Conservation (phyloP, 1,284 basidiomycete species). For the Trametes polyzona region DNA sequence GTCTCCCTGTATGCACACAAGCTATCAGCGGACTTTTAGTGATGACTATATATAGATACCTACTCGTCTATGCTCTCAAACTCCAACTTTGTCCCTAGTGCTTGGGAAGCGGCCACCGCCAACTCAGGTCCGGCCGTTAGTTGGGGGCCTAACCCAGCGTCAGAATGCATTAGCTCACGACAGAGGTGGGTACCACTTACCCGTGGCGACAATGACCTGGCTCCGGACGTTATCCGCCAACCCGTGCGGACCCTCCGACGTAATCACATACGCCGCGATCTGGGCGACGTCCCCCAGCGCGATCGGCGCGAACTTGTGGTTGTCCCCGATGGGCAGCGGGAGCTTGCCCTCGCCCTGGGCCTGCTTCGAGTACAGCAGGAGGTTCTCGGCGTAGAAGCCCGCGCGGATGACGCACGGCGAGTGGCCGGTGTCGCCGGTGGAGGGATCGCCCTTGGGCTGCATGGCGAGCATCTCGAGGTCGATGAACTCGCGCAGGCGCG, state of each 20-base stretch:
- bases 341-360: constrained; percentile 28
- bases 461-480: constrained; percentile 28
- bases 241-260: constrained; percentile 27
- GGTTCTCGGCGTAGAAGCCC: constrained; percentile 30
- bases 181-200: constrained; percentile 4
- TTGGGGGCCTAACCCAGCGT: constrained; percentile 12
- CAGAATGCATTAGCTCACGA: neutral
- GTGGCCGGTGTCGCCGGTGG: constrained; percentile 22
- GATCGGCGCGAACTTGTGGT: constrained; percentile 29
- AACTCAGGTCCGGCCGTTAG: constrained; percentile 24
- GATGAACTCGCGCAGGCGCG: constrained; percentile 31
- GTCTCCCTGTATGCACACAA: constrained; percentile 15
- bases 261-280: constrained; percentile 25
- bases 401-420: constrained; percentile 29
- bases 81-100: constrained; percentile 28
- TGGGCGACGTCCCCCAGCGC: constrained; percentile 31
- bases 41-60: neutral
- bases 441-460: constrained; percentile 25
- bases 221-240: constrained; percentile 28
- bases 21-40: neutral
- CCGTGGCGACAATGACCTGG: constrained; percentile 26
- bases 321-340: constrained; percentile 25
- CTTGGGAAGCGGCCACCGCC: constrained; percentile 25
- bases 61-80: constrained; percentile 27
- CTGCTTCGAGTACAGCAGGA: constrained; percentile 31